These are phyloP conservation scores for Wickerhamomyces mucosus DNA, from an alignment of 805 yeast genomes.

Conservation along the genomic window DNA sequence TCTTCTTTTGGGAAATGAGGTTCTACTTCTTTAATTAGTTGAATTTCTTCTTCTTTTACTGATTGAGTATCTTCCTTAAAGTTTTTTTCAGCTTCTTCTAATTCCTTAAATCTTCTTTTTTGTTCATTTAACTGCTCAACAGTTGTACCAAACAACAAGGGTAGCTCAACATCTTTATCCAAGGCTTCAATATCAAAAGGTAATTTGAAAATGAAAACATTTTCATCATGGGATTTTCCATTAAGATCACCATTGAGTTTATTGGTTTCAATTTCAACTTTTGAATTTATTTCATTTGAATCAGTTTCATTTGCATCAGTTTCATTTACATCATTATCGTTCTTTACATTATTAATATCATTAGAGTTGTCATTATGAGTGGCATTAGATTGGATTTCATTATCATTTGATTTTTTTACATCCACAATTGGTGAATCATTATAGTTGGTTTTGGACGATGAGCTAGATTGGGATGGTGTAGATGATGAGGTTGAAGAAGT, in stretches of 20 bases:
- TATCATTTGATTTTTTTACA: too few relatives aligned
- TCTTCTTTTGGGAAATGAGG: too few relatives aligned
- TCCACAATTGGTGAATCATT: too few relatives aligned
- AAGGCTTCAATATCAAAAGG: neutral
- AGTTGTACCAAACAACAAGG: constrained; percentile 8
- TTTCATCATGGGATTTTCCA: too few relatives aligned
- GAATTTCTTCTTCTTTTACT: constrained; percentile 5
- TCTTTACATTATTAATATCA: neutral
- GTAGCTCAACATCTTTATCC: neutral
- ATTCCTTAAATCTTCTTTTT: constrained; percentile 4
- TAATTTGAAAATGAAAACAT: too few relatives aligned
- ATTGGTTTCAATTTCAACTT: neutral
- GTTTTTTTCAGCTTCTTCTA: constrained; percentile 1
- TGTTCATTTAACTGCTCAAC: constrained; percentile 5
- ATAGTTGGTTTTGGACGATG: too few relatives aligned
- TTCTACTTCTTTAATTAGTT: neutral
- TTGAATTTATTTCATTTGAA: neutral
- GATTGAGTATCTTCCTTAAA: constrained; percentile 4
- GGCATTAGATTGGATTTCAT: too few relatives aligned
- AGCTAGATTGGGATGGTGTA: too few relatives aligned
- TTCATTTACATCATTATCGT: neutral
- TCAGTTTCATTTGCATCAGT: neutral
- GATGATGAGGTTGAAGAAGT: neutral
- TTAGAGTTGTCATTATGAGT: too few relatives aligned
- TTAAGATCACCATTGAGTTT: neutral